These are phyloP conservation scores for Quercus suber DNA, from an alignment of 306 rosid species.

Conservation along the genomic window DNA sequence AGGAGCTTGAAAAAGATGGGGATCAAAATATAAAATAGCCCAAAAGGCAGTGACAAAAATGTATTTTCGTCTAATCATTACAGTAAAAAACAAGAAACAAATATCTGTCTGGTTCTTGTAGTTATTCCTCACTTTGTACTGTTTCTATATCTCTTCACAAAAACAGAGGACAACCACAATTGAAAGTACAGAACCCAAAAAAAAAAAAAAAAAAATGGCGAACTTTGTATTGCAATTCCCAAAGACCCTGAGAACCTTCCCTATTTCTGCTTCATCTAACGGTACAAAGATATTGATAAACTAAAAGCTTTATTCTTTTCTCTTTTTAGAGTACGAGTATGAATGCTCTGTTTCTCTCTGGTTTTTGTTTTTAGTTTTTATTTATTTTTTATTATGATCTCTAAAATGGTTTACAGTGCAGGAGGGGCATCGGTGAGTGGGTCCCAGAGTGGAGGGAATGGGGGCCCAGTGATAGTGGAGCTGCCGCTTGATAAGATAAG, in stretches of 20 bases:
- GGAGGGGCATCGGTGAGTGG: conserved; percentile 43
- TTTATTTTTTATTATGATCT: neutral
- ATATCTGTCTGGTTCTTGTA: neutral
- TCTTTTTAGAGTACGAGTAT: neutral
- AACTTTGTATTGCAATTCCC: conserved; percentile 63
- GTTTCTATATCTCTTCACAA: neutral
- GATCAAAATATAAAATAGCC: no score
- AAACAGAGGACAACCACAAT: neutral
- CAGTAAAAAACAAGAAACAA: no score
- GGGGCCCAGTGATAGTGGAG: conserved; percentile 85
- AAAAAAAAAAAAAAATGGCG: conserved; percentile 47
- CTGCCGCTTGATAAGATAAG: conserved; percentile 89
- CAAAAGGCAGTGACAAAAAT: no score
- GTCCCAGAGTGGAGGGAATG: conserved; percentile 41
- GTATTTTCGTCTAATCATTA: no score
- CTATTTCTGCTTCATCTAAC: conserved; percentile 66
- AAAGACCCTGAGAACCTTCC: conserved; percentile 50
- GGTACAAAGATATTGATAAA: conserved; percentile 28
- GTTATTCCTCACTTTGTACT: neutral
- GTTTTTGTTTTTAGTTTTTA: neutral
- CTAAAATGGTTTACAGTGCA: conserved; percentile 10
- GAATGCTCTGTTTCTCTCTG: neutral
- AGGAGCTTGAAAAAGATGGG: no score
- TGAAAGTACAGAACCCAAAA: neutral
- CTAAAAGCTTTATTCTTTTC: neutral